Conservation (phyloP, 148 eudicot species). For the Nyssa sinensis region DNA sequence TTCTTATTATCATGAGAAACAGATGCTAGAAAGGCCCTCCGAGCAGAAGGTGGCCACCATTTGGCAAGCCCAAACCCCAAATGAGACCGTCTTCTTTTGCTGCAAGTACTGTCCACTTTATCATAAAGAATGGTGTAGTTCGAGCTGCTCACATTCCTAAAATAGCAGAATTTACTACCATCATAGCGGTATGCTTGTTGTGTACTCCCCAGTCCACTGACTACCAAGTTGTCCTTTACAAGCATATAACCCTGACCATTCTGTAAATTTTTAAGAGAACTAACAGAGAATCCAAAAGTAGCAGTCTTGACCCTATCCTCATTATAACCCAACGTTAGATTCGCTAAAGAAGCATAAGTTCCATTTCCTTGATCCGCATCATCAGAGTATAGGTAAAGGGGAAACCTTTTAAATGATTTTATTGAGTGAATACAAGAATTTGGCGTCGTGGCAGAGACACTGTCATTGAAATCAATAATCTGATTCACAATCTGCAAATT, state of each 20-base stretch:
- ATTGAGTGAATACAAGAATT: conserved; percentile 21
- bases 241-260: conserved; percentile 55
- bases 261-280: conserved; percentile 51
- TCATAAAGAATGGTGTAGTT: conserved; percentile 72
- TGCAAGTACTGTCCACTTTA: conserved; percentile 45
- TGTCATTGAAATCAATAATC: conserved; percentile 49
- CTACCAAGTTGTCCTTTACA: conserved; percentile 59
- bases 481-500: conserved; percentile 63
- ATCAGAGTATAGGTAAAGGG: conserved; percentile 44
- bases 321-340: conserved; percentile 52
- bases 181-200: conserved; percentile 48
- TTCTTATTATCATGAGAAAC: not conserved
- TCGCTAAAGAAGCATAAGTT: conserved; percentile 33
- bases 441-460: conserved; percentile 26
- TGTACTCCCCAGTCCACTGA: conserved; percentile 62
- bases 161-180: conserved; percentile 47
- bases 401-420: conserved; percentile 48
- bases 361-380: conserved; percentile 38
- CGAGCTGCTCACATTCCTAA: conserved; percentile 64
- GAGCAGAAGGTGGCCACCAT: conserved; percentile 10
- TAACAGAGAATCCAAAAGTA: conserved; percentile 21
- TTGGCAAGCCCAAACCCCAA: conserved; percentile 13
- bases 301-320: conserved; percentile 27
- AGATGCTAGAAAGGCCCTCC: conserved; percentile 13
- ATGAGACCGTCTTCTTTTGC: conserved; percentile 9